Percentiles rank a stretch among this genome's conserved stretches.
phyloP scores from a whole-genome alignment of 805 yeast genomes.

The Saturnispora ahearnii region DNA sequence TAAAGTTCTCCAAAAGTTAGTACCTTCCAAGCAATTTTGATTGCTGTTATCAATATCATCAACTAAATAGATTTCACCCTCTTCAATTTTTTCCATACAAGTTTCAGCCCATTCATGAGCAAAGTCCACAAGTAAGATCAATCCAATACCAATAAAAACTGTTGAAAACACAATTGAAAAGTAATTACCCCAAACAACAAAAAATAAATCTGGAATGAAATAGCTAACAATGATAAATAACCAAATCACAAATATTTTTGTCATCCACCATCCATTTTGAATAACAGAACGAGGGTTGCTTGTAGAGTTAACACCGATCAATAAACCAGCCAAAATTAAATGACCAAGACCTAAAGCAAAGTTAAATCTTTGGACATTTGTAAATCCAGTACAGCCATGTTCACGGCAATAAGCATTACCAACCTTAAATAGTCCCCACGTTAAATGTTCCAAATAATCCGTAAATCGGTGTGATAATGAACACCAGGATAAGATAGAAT shows the following conservation, averaged over 20 bases:
- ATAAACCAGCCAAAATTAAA: conserved; percentile 52
- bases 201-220: conserved; percentile 79
- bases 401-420: conserved; percentile 58
- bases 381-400: conserved; percentile 78
- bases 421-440: conserved; percentile 59
- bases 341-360: conserved; percentile 82
- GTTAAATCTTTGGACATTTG: conserved; percentile 87
- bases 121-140: conserved; percentile 85
- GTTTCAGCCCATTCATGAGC: conserved; percentile 99
- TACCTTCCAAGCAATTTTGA: conserved; percentile 29
- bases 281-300: conserved; percentile 67
- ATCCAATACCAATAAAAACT: conserved; percentile 78
- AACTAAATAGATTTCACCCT: conserved; percentile 48
- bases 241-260: conserved; percentile 57
- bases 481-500: conserved; percentile 87
- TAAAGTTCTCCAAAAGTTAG: conserved; percentile 67
- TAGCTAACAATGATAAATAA: conserved; percentile 53
- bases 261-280: conserved; percentile 90
- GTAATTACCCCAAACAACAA: conserved; percentile 84
- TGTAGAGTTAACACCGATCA: conserved; percentile 71
- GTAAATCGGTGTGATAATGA: conserved; percentile 76
- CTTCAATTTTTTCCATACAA: conserved; percentile 83
- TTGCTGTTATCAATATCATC: conserved; percentile 38
- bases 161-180: conserved; percentile 79
- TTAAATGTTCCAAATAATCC: conserved; percentile 59